Evolutionary conservation across 129 eudicot species (phyloP).

Genomic region (carrot (Daucus carota)): DNA sequence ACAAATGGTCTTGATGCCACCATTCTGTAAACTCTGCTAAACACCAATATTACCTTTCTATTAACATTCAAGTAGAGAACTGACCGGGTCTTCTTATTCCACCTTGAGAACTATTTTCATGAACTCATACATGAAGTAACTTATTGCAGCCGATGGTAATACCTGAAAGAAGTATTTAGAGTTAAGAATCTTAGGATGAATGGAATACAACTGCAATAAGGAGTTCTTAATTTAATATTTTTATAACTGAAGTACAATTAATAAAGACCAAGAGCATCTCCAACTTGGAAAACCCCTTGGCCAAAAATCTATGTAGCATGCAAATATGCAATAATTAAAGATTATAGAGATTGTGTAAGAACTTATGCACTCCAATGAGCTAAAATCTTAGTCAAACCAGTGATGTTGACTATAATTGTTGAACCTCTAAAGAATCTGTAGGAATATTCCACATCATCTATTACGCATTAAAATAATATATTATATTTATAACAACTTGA

Average conservation of each 20-base stretch:
- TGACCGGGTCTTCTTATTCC: constrained; percentile 25
- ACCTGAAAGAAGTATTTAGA: constrained; percentile 41
- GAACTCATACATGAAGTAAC: constrained; percentile 87
- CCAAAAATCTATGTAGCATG: too few relatives aligned
- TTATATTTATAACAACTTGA: too few relatives aligned
- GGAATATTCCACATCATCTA: too few relatives aligned
- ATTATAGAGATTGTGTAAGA: too few relatives aligned
- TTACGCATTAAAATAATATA: too few relatives aligned
- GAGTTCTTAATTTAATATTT: neutral
- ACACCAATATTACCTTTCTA: neutral
- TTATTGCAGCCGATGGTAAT: constrained; percentile 89
- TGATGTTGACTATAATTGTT: too few relatives aligned
- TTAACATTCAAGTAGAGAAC: neutral
- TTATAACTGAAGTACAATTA: neutral
- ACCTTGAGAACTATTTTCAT: constrained; percentile 95
- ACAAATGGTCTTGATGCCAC: neutral
- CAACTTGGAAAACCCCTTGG: too few relatives aligned
- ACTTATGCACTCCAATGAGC: too few relatives aligned
- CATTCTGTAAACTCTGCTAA: neutral
- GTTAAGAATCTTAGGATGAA: neutral
- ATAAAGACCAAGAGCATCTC: neutral
- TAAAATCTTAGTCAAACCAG: too few relatives aligned
- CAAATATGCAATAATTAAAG: too few relatives aligned
- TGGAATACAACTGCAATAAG: neutral
- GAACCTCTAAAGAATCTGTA: too few relatives aligned